Conservation (phyloP, 805 yeast species). For the Wickerhamomyces sydowiorum region DNA sequence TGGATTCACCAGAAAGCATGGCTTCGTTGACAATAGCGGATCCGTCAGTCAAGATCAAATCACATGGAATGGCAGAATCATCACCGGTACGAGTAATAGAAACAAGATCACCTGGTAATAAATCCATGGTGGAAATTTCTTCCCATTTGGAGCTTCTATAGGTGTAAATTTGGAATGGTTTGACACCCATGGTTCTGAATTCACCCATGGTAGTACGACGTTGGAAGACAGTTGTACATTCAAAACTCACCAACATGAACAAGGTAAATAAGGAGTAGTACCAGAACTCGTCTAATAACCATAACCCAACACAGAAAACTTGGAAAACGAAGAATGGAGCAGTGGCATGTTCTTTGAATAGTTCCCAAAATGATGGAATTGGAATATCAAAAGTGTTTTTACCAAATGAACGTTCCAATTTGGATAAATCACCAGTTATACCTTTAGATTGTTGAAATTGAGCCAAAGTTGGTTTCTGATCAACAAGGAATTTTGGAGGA, state of each 20-base stretch:
- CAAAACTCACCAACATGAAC: conserved; percentile 90
- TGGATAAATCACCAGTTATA: conserved; percentile 44
- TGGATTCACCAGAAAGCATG: conserved; percentile 97
- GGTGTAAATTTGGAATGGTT: conserved; percentile 77
- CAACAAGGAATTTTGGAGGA: conserved; percentile 73
- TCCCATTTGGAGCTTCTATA: conserved; percentile 69
- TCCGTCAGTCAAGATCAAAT: conserved; percentile 78
- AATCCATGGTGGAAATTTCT: conserved; percentile 60
- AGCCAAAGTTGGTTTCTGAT: conserved; percentile 49
- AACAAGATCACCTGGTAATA: conserved; percentile 89
- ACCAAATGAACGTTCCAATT: conserved; percentile 61
- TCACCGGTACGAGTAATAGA: conserved; percentile 85
- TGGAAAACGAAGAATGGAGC: conserved; percentile 98
- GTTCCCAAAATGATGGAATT: conserved; percentile 81
- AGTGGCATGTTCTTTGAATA: conserved; percentile 95
- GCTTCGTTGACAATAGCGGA: conserved; percentile 97
- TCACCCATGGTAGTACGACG: conserved; percentile 92
- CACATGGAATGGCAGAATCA: conserved; percentile 93
- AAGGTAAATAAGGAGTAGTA: conserved; percentile 86
- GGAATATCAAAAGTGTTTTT: conserved; percentile 90
- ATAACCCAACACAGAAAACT: conserved; percentile 88
- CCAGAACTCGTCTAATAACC: conserved; percentile 98
- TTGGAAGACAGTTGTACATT: conserved; percentile 91
- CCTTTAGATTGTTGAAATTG: conserved; percentile 56
- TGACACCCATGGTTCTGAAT: conserved; percentile 95